Percentiles rank a stretch among this genome's conserved stretches.
These are phyloP conservation scores for Psophocarpus tetragonolobus DNA, from an alignment of 306 rosid species.

Conservation along the genomic window DNA sequence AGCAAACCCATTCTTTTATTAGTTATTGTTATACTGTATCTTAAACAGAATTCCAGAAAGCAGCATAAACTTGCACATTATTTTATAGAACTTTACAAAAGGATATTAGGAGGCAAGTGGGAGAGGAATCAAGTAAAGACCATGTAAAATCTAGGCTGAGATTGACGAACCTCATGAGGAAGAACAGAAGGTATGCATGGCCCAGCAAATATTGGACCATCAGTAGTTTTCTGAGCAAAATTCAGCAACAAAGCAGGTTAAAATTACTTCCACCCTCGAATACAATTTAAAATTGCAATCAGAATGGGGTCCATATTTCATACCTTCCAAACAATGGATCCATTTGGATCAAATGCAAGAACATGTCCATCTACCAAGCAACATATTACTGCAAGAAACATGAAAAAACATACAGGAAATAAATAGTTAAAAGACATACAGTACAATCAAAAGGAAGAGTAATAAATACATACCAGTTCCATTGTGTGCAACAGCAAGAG, in stretches of 20 bases:
- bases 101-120: neutral
- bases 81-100: conserved; percentile 1
- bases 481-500: conserved; percentile 57
- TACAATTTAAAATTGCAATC: conserved; percentile 5
- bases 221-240: conserved; percentile 60
- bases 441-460: conserved; percentile 18
- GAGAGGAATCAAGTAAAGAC: neutral
- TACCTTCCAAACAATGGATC: conserved; percentile 87
- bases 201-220: conserved; percentile 89
- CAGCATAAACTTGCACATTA: neutral
- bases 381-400: conserved; percentile 65
- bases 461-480: conserved; percentile 57
- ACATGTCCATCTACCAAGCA: conserved; percentile 90
- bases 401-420: conserved; percentile 2
- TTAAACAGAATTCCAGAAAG: conserved; percentile 16
- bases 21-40: neutral
- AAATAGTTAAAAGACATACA: conserved; percentile 10
- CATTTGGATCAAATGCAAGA: conserved; percentile 63
- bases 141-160: conserved; percentile 23
- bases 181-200: conserved; percentile 70
- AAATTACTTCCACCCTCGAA: conserved; percentile 21
- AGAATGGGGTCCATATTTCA: conserved; percentile 29
- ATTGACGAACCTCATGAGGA: conserved; percentile 64
- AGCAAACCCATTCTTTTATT: neutral
- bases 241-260: conserved; percentile 18